Percentiles rank a stretch among this genome's conserved stretches.
These are phyloP conservation scores for Climacium dendroides DNA, from an alignment of 225 moss, liverwort and hornwort species.

Conservation along the genomic window DNA sequence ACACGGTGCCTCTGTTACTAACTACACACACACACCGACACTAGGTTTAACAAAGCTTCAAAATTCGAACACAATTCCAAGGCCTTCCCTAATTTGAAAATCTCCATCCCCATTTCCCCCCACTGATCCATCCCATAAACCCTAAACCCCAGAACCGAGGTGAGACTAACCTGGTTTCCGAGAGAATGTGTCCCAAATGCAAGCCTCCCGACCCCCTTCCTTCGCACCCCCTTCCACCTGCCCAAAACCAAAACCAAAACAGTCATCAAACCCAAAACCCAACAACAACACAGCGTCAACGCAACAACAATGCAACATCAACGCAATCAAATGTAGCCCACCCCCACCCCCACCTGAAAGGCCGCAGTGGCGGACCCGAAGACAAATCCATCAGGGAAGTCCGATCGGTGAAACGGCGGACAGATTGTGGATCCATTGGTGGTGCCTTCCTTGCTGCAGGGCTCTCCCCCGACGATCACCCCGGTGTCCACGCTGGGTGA, in stretches of 20 bases:
- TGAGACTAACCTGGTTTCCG: conserved; percentile 27
- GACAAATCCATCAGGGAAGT: conserved; percentile 55
- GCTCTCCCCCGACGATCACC: not conserved
- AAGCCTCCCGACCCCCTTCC: conserved; percentile 56
- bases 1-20: not conserved
- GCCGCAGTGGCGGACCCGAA: conserved; percentile 79
- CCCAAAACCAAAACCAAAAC: not conserved
- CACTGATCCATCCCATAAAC: not conserved
- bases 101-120: not conserved
- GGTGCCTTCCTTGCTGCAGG: not conserved
- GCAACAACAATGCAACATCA: not conserved
- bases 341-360: conserved; percentile 10
- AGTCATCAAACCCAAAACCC: not conserved
- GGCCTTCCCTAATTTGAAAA: not conserved
- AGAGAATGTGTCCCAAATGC: conserved; percentile 81
- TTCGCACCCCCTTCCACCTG: conserved; percentile 77
- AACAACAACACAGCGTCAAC: not conserved
- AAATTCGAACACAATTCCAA: not conserved
- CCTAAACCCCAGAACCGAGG: not conserved
- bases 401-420: conserved; percentile 32
- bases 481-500: not conserved
- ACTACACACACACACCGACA: not conserved
- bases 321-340: not conserved
- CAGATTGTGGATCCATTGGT: not conserved
- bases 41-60: not conserved